Evolutionary conservation across 2,329 filamentous ascomycete genomes (phyloP).

Genomic region (Arthroderma sp.): DNA sequence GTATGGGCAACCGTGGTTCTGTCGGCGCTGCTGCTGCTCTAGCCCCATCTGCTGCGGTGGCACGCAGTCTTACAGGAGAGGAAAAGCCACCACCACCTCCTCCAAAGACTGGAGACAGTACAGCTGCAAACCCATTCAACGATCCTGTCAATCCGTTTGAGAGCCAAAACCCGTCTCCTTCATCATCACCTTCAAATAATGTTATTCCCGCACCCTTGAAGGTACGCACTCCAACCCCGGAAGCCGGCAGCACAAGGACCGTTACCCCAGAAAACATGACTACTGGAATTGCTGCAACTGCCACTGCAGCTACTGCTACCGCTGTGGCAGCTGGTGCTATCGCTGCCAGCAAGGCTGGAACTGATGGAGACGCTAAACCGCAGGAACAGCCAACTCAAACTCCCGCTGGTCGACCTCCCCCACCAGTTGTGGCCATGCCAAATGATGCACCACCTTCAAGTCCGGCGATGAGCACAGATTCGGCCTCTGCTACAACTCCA

Average conservation of each 20-base stretch:
- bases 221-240: slow-evolving; percentile 26
- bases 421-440: slow-evolving; percentile 10
- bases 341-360: slow-evolving; percentile 8
- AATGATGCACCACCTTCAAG: slow-evolving; percentile 13
- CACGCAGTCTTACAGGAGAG: slow-evolving; percentile 23
- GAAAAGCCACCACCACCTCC: slow-evolving; percentile 21
- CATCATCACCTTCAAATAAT: slow-evolving; percentile 11
- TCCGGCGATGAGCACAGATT: slow-evolving; percentile 15
- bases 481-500: slow-evolving; percentile 33
- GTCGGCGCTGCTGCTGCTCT: slow-evolving; percentile 15
- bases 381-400: slow-evolving; percentile 8
- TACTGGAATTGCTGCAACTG: slow-evolving; percentile 27
- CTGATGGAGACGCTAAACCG: slow-evolving; percentile 6
- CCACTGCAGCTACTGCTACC: slow-evolving; percentile 27
- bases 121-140: slow-evolving; percentile 33
- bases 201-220: slow-evolving; percentile 6
- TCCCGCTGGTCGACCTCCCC: slow-evolving; percentile 1
- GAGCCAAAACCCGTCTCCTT: slow-evolving; percentile 40
- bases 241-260: slow-evolving; percentile 30
- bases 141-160: slow-evolving; percentile 60
- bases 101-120: slow-evolving; percentile 21
- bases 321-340: slow-evolving; percentile 14
- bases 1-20: slow-evolving; percentile 8
- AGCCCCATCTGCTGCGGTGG: slow-evolving; percentile 14
- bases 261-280: slow-evolving; percentile 27